Percentiles rank a stretch among this genome's conserved stretches.
phyloP scores from a whole-genome alignment of 148 eudicot genomes.

The Camellia japonica region DNA sequence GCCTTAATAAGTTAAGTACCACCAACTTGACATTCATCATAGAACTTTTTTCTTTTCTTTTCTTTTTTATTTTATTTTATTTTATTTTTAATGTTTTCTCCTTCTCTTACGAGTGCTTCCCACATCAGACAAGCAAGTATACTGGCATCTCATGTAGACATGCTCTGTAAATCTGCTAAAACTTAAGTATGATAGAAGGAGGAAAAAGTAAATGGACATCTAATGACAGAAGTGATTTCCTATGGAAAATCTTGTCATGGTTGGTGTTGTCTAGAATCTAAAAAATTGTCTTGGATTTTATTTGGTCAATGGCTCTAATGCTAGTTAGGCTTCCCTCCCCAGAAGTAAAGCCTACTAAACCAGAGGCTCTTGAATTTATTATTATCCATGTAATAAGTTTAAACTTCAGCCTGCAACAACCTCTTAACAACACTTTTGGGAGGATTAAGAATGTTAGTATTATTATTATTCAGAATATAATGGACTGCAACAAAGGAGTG shows the following conservation, averaged over 20 bases:
- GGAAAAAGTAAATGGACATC: not conserved
- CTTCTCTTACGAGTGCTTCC: not conserved
- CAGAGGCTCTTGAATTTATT: not conserved
- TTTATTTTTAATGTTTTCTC: no score
- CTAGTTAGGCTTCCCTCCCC: not conserved
- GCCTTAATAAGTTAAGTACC: no score
- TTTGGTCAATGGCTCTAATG: constrained; percentile 6
- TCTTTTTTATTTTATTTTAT: no score
- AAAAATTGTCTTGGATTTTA: not conserved
- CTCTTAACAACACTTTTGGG: not conserved
- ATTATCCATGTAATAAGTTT: not conserved
- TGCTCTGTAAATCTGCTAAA: not conserved
- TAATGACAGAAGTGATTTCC: not conserved
- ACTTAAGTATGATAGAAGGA: not conserved
- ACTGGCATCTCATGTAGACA: not conserved
- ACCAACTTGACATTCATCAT: not conserved
- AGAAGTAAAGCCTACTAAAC: not conserved
- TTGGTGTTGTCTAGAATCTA: constrained; percentile 5
- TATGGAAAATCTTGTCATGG: not conserved
- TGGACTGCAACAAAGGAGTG: not conserved
- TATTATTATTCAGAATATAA: not conserved
- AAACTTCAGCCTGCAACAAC: not conserved
- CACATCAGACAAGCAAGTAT: not conserved
- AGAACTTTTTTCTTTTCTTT: no score
- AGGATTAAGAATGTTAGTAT: not conserved